These are phyloP conservation scores for Cladosporium sp. DNA, from an alignment of 2,329 filamentous ascomycete genomes.

Conservation along the genomic window DNA sequence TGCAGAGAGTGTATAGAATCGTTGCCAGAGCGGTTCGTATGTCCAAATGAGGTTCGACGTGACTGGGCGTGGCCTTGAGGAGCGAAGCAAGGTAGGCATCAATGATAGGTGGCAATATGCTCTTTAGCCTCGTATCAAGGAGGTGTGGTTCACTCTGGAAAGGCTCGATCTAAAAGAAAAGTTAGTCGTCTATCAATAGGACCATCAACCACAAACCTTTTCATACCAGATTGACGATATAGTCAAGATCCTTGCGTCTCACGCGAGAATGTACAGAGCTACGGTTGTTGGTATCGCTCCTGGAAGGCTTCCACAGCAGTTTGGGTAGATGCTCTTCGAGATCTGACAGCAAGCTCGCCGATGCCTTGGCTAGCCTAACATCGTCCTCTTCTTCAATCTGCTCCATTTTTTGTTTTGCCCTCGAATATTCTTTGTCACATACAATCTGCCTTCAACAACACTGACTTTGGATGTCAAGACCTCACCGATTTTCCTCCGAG, in stretches of 20 bases:
- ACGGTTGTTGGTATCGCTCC: constrained; percentile 18
- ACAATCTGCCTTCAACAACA: too few species aligned
- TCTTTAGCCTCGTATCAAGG: constrained; percentile 76
- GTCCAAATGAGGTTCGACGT: constrained; percentile 27
- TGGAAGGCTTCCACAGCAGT: constrained; percentile 34
- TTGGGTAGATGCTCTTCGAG: constrained; percentile 41
- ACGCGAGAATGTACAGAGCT: constrained; percentile 35
- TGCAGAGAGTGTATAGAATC: constrained; percentile 86
- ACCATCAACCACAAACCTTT: too few species aligned
- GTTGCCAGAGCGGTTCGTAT: constrained; percentile 69
- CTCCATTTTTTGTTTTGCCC: constrained; percentile 15
- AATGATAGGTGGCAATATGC: constrained; percentile 69
- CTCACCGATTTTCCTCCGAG: too few species aligned
- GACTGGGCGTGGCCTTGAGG: constrained; percentile 22
- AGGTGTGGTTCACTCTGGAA: constrained; percentile 96
- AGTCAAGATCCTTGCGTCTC: constrained; percentile 37
- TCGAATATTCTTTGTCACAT: too few species aligned
- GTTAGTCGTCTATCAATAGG: background rate
- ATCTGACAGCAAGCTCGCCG: constrained; percentile 31
- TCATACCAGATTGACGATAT: constrained; percentile 35
- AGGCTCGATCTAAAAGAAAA: constrained; percentile 60
- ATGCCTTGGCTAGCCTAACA: constrained; percentile 41
- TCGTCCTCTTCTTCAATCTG: constrained; percentile 41
- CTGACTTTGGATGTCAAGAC: too few species aligned
- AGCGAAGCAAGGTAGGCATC: constrained; percentile 71